These are phyloP conservation scores for Lactarius sanguifluus DNA, from an alignment of 768 basidiomycete species.

Conservation along the genomic window DNA sequence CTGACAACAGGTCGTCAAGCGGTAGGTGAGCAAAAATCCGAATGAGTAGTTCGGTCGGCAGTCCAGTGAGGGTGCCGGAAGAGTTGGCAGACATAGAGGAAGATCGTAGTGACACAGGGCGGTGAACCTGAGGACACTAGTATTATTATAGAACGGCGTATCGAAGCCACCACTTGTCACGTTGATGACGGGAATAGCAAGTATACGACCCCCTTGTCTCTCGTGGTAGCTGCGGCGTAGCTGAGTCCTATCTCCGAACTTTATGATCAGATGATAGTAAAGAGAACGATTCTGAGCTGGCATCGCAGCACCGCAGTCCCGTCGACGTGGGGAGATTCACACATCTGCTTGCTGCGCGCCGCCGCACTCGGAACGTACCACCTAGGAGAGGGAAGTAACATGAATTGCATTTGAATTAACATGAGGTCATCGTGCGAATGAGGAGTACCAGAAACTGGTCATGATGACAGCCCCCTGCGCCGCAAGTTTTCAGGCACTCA, in stretches of 20 bases:
- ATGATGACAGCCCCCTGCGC: not conserved
- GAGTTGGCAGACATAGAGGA: not conserved
- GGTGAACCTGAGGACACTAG: not conserved
- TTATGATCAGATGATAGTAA: not conserved
- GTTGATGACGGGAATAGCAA: not conserved
- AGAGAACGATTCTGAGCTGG: not conserved
- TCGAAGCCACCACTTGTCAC: not conserved
- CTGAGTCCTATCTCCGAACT: not conserved
- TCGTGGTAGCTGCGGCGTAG: not conserved
- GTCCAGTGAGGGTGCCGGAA: not conserved
- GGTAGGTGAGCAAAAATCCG: not conserved
- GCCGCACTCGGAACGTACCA: not conserved
- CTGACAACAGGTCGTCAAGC: not conserved
- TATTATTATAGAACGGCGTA: not conserved
- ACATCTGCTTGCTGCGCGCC: not conserved
- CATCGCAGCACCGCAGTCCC: not conserved
- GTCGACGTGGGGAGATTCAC: not conserved
- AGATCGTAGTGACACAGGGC: not conserved
- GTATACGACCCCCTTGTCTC: not conserved
- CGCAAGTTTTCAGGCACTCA: not conserved
- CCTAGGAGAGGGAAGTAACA: not conserved
- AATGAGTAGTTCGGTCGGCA: slow-evolving; percentile 4
- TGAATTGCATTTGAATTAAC: not conserved
- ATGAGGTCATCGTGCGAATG: not conserved
- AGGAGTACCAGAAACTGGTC: not conserved